These are phyloP conservation scores for Xylaria longipes DNA, from an alignment of 495 filamentous ascomycete species.

Conservation along the genomic window DNA sequence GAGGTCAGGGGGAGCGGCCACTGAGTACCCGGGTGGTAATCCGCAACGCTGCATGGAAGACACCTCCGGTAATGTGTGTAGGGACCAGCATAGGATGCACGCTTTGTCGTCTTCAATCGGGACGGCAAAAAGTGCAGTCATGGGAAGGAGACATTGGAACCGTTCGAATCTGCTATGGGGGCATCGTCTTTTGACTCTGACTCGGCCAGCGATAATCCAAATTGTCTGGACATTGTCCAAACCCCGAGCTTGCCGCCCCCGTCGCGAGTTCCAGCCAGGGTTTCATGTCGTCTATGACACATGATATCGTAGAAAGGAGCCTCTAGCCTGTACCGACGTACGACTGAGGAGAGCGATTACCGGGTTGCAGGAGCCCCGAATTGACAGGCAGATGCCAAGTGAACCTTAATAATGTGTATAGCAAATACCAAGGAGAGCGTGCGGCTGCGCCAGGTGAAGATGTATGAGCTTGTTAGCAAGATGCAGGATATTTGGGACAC, in stretches of 20 bases:
- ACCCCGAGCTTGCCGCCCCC: slow-evolving; percentile 12
- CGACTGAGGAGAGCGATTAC: not conserved
- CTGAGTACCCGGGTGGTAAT: slow-evolving; percentile 16
- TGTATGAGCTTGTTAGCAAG: slow-evolving; percentile 8
- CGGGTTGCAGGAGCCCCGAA: not conserved
- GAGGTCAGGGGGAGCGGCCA: slow-evolving; percentile 15
- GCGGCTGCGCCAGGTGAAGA: slow-evolving; percentile 8
- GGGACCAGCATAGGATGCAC: slow-evolving; percentile 8
- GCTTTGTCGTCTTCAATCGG: slow-evolving; percentile 8
- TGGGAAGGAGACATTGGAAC: slow-evolving; percentile 1
- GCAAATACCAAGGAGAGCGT: not conserved
- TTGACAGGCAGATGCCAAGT: not conserved
- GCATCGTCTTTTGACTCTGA: not conserved
- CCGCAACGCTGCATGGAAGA: slow-evolving; percentile 22
- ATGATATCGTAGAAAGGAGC: slow-evolving; percentile 5
- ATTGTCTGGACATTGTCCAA: slow-evolving; percentile 4
- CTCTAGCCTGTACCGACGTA: not conserved
- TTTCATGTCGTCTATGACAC: slow-evolving; percentile 15
- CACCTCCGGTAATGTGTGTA: slow-evolving; percentile 1
- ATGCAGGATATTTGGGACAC: not conserved
- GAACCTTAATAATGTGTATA: not conserved
- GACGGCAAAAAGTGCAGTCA: slow-evolving; percentile 13
- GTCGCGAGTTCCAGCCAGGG: slow-evolving; percentile 7
- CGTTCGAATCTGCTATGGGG: slow-evolving; percentile 16
- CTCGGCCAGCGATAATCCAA: not conserved